Evolutionary conservation across 306 rosid genomes (phyloP).

Genomic region (Quercus wislizeni): DNA sequence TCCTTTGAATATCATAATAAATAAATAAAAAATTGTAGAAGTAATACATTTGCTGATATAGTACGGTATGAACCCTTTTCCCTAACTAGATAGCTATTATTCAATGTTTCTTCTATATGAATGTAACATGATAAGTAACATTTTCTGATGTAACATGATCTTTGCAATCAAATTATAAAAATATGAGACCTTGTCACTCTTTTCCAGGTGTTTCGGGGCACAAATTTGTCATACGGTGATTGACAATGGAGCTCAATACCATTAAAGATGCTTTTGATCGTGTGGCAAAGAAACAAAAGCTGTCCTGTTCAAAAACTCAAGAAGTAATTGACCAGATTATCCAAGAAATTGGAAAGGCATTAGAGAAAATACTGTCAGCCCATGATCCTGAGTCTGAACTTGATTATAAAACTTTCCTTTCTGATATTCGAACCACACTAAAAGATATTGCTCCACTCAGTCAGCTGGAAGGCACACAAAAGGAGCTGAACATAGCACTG

Average conservation of each 20-base stretch:
- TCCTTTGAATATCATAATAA: background rate
- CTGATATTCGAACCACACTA: slow-evolving; percentile 58
- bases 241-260: slow-evolving; percentile 69
- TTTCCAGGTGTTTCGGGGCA: slow-evolving; percentile 15
- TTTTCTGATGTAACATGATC: background rate
- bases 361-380: slow-evolving; percentile 56
- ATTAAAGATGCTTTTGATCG: slow-evolving; percentile 88
- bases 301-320: slow-evolving; percentile 69
- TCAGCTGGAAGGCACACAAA: slow-evolving; percentile 71
- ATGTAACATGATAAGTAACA: background rate
- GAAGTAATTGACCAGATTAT: slow-evolving; percentile 57
- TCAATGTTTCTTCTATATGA: background rate
- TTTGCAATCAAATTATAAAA: background rate
- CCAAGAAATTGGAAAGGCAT: slow-evolving; percentile 55
- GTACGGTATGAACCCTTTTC: background rate
- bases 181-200: slow-evolving; percentile 18
- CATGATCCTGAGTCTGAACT: slow-evolving; percentile 29
- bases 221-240: slow-evolving; percentile 24
- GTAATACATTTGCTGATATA: background rate
- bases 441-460: slow-evolving; percentile 53
- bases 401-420: slow-evolving; percentile 42
- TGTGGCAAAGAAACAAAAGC: slow-evolving; percentile 84
- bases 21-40: background rate
- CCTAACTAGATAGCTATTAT: background rate
- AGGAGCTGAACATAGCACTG: slow-evolving; percentile 74